Base-by-base conservation (phyloP, 2,329 filamentous ascomycete species). In the Alternaria brassicae region DNA sequence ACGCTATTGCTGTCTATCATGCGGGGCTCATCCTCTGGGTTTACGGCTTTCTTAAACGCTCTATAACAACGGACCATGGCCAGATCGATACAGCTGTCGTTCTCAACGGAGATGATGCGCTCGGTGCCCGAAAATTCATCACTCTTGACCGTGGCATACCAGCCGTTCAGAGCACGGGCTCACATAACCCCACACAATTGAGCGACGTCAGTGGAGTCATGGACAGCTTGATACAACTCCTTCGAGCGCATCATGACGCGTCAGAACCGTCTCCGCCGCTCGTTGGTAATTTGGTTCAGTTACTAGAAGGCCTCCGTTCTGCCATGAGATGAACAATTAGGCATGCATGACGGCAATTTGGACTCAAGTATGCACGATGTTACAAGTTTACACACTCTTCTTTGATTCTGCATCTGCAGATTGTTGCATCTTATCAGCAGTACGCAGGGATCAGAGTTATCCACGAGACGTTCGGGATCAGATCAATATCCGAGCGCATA, bases 1-100 rank as follows among this genome's bases (percentile, higher is more conserved):
- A 87, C 61, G 88, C 89, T 0, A 85, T 91, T 6, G 87, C 85
- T 0, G 83, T 91, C 0, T 90, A 91, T 70, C 89, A 91, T 70
- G 88, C 88, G 4, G 83, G 85, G 12, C 79, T 92, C 4, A 85
- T 86, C 0, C 79, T 92, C 39, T 92, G 90, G 90, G 85, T 85
- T 0, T 91, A 89, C 65, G 88, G 88, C 0, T 84, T 91, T 47
- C 74, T 81, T 51, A 78, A 76, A 13, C 76, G 77, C 37, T 66
- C 64, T 4, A 34, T 62, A 19, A 49, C 72, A 34, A 71, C 66
- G 28, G 71, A 62, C 50, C 72, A 71, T 21, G 78, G 79, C n/a
- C 77, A 77, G 4, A 53, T 62, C 1, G 61, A 68, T 8, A 44
- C 60, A 15, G 27, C 59, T 21, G 49, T 77, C 65, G 83, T 84